These are phyloP conservation scores for Jamesozyma gamospora DNA, from an alignment of 805 yeast genomes.

Conservation along the genomic window DNA sequence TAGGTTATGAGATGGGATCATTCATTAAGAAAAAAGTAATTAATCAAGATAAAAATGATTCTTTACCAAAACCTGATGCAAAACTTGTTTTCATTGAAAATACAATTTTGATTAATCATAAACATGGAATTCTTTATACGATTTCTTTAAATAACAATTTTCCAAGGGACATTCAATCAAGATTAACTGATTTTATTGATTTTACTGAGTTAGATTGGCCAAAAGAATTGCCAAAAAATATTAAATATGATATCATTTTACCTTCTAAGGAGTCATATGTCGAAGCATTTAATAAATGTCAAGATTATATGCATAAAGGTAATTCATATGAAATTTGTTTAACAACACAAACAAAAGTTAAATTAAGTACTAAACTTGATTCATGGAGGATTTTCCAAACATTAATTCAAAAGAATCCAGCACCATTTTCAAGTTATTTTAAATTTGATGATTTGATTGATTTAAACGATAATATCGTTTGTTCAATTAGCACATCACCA, in stretches of 20 bases:
- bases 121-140: slow-evolving; percentile 36
- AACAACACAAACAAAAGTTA: slow-evolving; percentile 61
- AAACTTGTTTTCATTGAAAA: slow-evolving; percentile 64
- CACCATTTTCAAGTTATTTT: slow-evolving; percentile 83
- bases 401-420: slow-evolving; percentile 66
- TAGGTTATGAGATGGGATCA: slow-evolving; percentile 83
- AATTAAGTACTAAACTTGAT: slow-evolving; percentile 37
- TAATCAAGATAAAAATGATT: not conserved
- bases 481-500: slow-evolving; percentile 81
- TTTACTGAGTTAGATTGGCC: slow-evolving; percentile 7
- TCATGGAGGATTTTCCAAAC: slow-evolving; percentile 79
- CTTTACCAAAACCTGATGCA: slow-evolving; percentile 52
- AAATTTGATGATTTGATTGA: slow-evolving; percentile 38
- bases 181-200: too few species aligned
- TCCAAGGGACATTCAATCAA: slow-evolving; percentile 11
- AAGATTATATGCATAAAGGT: slow-evolving; percentile 59
- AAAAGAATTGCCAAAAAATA: slow-evolving; percentile 12
- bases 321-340: slow-evolving; percentile 91
- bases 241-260: slow-evolving; percentile 27
- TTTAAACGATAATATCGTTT: slow-evolving; percentile 39
- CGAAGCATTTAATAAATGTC: slow-evolving; percentile 51
- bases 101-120: slow-evolving; percentile 46
- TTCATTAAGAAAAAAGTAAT: slow-evolving; percentile 19
- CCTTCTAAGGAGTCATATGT: slow-evolving; percentile 51
- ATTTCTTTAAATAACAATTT: slow-evolving; percentile 41